Percentiles rank a stretch among this genome's conserved stretches.
Conservation (phyloP, 208 protist genomes). For the Leishmania guyanensis region DNA sequence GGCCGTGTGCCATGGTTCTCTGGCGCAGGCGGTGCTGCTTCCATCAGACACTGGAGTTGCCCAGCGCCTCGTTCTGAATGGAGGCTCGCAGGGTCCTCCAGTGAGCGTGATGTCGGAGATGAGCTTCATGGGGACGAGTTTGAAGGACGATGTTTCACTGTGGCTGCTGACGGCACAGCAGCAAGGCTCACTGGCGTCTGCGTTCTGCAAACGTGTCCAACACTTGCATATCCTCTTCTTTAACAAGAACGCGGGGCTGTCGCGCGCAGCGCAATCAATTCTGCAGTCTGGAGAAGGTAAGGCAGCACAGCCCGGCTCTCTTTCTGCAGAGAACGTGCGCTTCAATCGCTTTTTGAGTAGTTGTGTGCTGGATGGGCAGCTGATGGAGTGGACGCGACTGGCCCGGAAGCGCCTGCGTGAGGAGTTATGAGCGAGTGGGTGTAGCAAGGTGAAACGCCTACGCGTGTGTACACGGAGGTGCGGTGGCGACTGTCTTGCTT, state of each 20-base stretch:
- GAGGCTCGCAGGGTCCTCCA: constrained; percentile 55
- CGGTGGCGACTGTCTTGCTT: constrained; percentile 1
- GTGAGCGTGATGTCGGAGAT: constrained; percentile 53
- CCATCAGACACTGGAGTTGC: constrained; percentile 5
- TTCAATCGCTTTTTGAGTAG: constrained; percentile 28
- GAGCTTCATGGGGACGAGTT: constrained; percentile 31
- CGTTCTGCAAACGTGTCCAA: constrained; percentile 3
- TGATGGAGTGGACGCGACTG: constrained; percentile 53
- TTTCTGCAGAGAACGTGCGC: constrained; percentile 15
- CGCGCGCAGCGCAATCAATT: constrained; percentile 13
- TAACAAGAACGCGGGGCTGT: neutral
- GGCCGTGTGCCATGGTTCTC: constrained; percentile 60
- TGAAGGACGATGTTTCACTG: constrained; percentile 45
- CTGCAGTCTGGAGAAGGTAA: neutral
- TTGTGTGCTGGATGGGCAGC: constrained; percentile 50
- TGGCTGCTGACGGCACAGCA: constrained; percentile 45
- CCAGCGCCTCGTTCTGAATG: constrained; percentile 26
- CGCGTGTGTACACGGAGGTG: neutral
- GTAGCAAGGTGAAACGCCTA: neutral
- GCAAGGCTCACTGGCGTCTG: constrained; percentile 4
- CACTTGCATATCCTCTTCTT: constrained; percentile 19
- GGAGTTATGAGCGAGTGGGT: neutral
- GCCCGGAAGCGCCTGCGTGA: constrained; percentile 53
- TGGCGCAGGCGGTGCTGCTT: constrained; percentile 34
- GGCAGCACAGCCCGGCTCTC: neutral